A percentile compares a stretch with the other conserved stretches of the same genome.
Conservation (phyloP, 306 rosid genomes). For the Mucuna pruriens region DNA sequence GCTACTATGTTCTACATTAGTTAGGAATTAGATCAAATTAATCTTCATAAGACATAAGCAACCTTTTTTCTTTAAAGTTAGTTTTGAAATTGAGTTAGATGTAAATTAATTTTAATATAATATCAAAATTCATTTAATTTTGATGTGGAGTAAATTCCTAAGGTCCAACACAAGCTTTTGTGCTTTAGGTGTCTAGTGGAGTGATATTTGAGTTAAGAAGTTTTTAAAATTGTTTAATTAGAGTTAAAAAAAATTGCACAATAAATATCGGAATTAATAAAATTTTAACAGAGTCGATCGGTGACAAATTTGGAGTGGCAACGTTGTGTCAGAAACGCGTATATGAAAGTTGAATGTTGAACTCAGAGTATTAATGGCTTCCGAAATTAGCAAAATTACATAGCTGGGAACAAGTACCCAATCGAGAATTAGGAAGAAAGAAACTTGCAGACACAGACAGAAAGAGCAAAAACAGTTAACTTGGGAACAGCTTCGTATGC, state of each 20-base stretch:
- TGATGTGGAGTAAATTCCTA: not conserved
- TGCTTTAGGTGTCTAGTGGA: too few species aligned
- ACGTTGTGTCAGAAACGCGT: slow-evolving; percentile 34
- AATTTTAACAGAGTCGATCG: not conserved
- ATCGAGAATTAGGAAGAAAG: not conserved
- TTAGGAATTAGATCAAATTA: too few species aligned
- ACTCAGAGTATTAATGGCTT: not conserved
- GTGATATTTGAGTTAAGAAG: too few species aligned
- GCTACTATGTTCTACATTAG: not conserved
- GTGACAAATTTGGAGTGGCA: not conserved
- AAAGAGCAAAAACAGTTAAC: not conserved
- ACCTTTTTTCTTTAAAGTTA: too few species aligned
- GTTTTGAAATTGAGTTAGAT: not conserved
- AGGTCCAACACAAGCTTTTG: too few species aligned
- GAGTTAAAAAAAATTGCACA: too few species aligned
- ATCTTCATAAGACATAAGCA: too few species aligned
- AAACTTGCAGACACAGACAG: not conserved
- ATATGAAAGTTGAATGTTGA: not conserved
- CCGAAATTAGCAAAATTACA: not conserved
- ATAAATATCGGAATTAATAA: not conserved
- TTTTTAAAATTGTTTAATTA: too few species aligned
- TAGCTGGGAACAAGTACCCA: slow-evolving; percentile 25
- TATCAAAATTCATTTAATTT: not conserved
- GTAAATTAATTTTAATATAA: not conserved
- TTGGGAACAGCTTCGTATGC: slow-evolving; percentile 30